phyloP scores from a whole-genome alignment of 805 yeast species.

The Yamadazyma nakazawae region DNA sequence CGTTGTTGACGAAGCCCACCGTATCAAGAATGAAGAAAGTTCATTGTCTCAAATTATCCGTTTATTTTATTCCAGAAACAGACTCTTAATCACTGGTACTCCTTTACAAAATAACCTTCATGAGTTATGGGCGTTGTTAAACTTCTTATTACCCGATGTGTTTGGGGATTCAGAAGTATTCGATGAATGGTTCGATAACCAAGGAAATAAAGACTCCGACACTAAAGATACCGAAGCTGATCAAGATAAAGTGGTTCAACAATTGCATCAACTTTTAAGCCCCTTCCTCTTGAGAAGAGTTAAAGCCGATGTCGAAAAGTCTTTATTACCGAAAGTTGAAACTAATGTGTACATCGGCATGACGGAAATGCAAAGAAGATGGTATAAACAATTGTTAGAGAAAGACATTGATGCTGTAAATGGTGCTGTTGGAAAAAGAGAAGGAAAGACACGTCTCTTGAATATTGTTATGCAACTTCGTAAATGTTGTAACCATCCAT shows the following conservation, averaged over 20 bases:
- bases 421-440: conserved; percentile 92
- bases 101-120: conserved; percentile 93
- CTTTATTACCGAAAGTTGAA: conserved; percentile 87
- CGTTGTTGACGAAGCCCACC: conserved; percentile 93
- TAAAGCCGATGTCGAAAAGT: conserved; percentile 89
- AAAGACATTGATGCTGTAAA: conserved; percentile 95
- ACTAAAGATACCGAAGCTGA: conserved; percentile 24
- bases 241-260: conserved; percentile 83
- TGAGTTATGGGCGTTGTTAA: conserved; percentile 92
- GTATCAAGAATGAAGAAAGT: conserved; percentile 93
- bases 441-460: conserved; percentile 83
- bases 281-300: conserved; percentile 89
- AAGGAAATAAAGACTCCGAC: conserved; percentile 29
- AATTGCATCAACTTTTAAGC: conserved; percentile 79
- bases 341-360: conserved; percentile 86
- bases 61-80: conserved; percentile 76
- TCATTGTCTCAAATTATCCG: conserved; percentile 90
- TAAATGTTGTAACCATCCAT: conserved; percentile 97
- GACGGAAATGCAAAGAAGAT: conserved; percentile 91
- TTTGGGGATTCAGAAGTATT: conserved; percentile 88
- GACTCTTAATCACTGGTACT: conserved; percentile 90
- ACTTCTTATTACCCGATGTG: conserved; percentile 89
- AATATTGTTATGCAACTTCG: conserved; percentile 96
- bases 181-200: conserved; percentile 84
- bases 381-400: conserved; percentile 87